These are phyloP conservation scores for Penicillium sclerotiorum DNA, from an alignment of 2,329 filamentous ascomycete genomes.

Conservation along the genomic window DNA sequence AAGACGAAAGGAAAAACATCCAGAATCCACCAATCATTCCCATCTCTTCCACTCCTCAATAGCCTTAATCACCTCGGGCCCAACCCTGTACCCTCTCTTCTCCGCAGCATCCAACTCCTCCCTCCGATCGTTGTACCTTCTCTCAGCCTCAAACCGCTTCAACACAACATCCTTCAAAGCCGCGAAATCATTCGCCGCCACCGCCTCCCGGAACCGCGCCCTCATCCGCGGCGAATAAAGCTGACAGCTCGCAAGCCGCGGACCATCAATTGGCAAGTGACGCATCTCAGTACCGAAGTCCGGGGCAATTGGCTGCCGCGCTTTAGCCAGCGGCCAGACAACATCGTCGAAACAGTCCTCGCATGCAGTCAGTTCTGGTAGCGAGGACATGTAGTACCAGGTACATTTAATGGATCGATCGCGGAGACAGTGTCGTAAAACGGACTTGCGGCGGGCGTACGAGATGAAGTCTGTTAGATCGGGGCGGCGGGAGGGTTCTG, in stretches of 20 bases:
- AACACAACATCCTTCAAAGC: conserved; percentile 66
- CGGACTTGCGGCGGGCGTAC: conserved; percentile 62
- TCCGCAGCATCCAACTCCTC: conserved; percentile 59
- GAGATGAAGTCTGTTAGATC: conserved; percentile 66
- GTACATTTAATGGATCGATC: conserved; percentile 64
- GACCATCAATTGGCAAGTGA: conserved; percentile 56
- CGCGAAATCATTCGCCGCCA: conserved; percentile 66
- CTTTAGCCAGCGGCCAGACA: conserved; percentile 68
- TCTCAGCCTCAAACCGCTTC: conserved; percentile 60
- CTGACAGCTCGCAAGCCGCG: conserved; percentile 63
- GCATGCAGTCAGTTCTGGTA: conserved; percentile 82
- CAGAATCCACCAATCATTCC: conserved; percentile 47
- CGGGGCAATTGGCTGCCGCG: conserved; percentile 59
- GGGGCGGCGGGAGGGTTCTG: conserved; percentile 39
- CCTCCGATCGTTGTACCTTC: conserved; percentile 60
- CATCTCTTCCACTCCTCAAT: conserved; percentile 56
- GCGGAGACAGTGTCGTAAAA: conserved; percentile 65
- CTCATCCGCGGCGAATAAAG: conserved; percentile 82
- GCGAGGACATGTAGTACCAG: conserved; percentile 77
- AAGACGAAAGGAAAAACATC: too few relatives aligned
- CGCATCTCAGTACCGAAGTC: conserved; percentile 67
- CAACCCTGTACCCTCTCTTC: conserved; percentile 58
- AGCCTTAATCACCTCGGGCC: conserved; percentile 52
- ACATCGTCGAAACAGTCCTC: conserved; percentile 82
- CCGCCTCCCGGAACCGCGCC: conserved; percentile 67